Conservation (phyloP, 176 grass and related monocot species). For the Aechmea fasciata region DNA sequence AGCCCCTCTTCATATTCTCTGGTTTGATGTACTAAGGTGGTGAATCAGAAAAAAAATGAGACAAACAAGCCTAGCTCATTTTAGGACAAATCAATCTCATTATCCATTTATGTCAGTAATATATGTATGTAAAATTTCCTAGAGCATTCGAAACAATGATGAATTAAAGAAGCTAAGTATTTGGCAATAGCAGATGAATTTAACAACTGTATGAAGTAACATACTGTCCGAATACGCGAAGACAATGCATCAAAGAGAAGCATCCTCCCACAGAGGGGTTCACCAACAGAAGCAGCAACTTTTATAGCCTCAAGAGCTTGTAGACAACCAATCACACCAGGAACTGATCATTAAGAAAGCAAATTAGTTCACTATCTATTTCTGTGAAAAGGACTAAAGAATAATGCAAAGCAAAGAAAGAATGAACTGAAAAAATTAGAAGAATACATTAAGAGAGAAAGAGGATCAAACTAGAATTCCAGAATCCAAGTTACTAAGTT, state of each 20-base stretch:
- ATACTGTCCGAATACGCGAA: conserved; percentile 62
- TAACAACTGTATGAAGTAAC: conserved; percentile 23
- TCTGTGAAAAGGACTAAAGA: no score
- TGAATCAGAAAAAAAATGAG: no score
- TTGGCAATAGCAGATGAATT: not conserved
- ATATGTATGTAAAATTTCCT: not conserved
- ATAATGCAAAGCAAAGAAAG: no score
- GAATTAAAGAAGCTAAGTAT: not conserved
- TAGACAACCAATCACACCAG: conserved; percentile 85
- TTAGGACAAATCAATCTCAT: no score
- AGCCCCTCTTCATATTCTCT: no score
- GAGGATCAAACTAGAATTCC: no score
- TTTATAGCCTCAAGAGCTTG: conserved; percentile 99
- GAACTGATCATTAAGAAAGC: conserved; percentile 50
- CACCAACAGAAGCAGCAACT: conserved; percentile 69
- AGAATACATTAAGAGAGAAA: not conserved
- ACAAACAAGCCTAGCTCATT: no score
- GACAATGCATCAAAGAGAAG: conserved; percentile 83
- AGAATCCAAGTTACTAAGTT: not conserved
- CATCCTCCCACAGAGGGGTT: conserved; percentile 82
- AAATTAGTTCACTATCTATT: not conserved
- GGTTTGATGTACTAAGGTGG: no score
- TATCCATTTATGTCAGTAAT: not conserved
- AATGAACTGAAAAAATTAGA: not conserved
- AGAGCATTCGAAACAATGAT: not conserved